These are phyloP conservation scores for Eimeria sp. DNA, from an alignment of 169 alveolate genomes.

Conservation along the genomic window DNA sequence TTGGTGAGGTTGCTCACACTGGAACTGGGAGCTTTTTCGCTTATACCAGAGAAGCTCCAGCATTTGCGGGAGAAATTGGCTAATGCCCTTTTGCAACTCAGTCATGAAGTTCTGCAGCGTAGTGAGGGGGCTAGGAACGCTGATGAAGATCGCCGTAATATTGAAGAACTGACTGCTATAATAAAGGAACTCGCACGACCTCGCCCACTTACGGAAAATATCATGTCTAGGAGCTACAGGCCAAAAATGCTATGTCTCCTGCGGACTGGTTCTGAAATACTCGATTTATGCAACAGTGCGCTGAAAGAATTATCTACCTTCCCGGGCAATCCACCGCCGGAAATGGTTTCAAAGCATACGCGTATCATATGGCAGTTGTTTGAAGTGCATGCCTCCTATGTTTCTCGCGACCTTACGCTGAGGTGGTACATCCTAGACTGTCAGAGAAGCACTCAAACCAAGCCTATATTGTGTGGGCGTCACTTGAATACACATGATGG, in stretches of 20 bases:
- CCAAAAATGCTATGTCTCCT: background rate
- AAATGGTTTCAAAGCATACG: background rate
- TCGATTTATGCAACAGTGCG: background rate
- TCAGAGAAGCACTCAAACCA: background rate
- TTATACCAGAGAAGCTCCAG: background rate
- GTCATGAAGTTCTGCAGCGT: background rate
- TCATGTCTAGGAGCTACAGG: background rate
- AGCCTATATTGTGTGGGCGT: background rate
- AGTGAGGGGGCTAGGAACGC: background rate
- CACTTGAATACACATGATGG: background rate
- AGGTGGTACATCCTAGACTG: background rate
- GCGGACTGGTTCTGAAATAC: background rate
- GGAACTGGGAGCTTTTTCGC: constrained; percentile 1
- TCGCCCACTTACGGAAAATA: background rate
- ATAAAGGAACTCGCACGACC: background rate
- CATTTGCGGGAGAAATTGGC: background rate
- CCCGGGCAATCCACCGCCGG: background rate
- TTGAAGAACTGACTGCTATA: background rate
- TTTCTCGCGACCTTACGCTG: constrained; percentile 15
- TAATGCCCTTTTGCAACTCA: background rate
- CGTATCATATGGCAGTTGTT: background rate
- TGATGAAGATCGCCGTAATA: background rate
- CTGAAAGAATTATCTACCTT: background rate
- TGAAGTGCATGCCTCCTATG: background rate
- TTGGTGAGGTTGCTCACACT: constrained; percentile 26